Conservation (phyloP, 768 basidiomycete species). For the Podaxis sp. region DNA sequence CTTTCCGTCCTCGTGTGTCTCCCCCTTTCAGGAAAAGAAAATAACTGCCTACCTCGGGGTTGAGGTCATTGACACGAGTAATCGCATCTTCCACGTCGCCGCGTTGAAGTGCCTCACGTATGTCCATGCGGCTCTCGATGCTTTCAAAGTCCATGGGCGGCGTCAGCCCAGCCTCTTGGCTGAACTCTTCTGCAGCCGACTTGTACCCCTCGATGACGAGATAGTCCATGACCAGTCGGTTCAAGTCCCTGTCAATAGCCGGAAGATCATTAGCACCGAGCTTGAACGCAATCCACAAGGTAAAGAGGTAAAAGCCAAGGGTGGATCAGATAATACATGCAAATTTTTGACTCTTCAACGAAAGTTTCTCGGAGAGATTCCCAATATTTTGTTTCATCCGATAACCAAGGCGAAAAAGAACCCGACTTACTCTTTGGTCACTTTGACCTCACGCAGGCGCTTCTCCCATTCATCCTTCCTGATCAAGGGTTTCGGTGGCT, state of each 20-base stretch:
- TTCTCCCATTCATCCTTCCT: constrained; percentile 86
- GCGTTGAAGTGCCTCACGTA: constrained; percentile 89
- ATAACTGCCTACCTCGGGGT: constrained; percentile 81
- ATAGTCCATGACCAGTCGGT: constrained; percentile 95
- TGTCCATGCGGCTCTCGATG: constrained; percentile 92
- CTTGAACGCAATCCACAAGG: constrained; percentile 14
- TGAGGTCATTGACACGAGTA: constrained; percentile 90
- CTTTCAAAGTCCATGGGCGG: constrained; percentile 85
- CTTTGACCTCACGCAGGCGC: constrained; percentile 76
- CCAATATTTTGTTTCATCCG: constrained; percentile 80
- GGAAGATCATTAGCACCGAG: constrained; percentile 22
- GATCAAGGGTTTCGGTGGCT: constrained; percentile 58
- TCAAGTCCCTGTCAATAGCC: constrained; percentile 70
- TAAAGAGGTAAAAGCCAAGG: constrained; percentile 22
- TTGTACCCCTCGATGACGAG: constrained; percentile 98
- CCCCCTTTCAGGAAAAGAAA: constrained; percentile 6
- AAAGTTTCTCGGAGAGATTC: constrained; percentile 94
- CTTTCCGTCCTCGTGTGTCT: constrained; percentile 35
- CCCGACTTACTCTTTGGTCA: constrained; percentile 84
- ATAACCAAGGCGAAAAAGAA: constrained; percentile 16
- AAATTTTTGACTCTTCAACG: constrained; percentile 66
- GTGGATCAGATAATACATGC: constrained; percentile 86
- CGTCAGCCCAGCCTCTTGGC: constrained; percentile 76
- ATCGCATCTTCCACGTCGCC: constrained; percentile 97
- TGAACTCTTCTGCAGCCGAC: constrained; percentile 93